Evolutionary conservation across 2,329 filamentous ascomycete genomes (phyloP).

Genomic region (Aspergillus ruber): DNA sequence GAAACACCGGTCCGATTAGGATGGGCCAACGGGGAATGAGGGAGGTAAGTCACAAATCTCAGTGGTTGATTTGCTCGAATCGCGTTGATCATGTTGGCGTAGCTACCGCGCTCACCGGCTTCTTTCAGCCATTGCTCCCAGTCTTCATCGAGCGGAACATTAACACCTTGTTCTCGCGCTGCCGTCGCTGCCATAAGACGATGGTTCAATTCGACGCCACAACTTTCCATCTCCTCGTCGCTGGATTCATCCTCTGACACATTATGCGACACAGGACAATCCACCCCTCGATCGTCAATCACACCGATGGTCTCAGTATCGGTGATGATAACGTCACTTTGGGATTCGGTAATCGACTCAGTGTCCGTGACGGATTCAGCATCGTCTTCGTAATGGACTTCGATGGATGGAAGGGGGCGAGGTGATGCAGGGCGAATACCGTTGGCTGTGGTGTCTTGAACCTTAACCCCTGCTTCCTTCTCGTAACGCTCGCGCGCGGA

Average conservation of each 20-base stretch:
- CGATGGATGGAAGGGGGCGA: constrained; percentile 23
- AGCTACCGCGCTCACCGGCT: constrained; percentile 45
- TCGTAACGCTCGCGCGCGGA: constrained; percentile 42
- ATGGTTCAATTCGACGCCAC: constrained; percentile 47
- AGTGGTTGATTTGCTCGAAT: constrained; percentile 33
- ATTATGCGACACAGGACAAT: constrained; percentile 14
- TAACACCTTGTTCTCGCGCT: constrained; percentile 44
- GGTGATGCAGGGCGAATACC: constrained; percentile 48
- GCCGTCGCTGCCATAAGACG: constrained; percentile 48
- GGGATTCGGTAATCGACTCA: constrained; percentile 16
- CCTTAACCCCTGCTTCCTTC: constrained; percentile 52
- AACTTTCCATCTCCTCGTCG: constrained; percentile 44
- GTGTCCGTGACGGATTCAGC: constrained; percentile 17
- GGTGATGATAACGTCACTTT: constrained; percentile 17
- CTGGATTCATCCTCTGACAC: constrained; percentile 36
- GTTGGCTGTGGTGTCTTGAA: constrained; percentile 56
- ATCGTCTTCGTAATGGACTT: constrained; percentile 26
- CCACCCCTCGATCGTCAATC: constrained; percentile 19
- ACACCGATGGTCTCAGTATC: constrained; percentile 7
- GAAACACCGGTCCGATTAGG: constrained; percentile 12
- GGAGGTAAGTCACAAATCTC: constrained; percentile 21
- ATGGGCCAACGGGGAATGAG: constrained; percentile 11
- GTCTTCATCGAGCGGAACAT: constrained; percentile 39
- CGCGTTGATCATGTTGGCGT: constrained; percentile 34
- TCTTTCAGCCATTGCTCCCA: constrained; percentile 57